phyloP scores from a whole-genome alignment of 1,284 basidiomycete genomes.

The Marasmius oreades region DNA sequence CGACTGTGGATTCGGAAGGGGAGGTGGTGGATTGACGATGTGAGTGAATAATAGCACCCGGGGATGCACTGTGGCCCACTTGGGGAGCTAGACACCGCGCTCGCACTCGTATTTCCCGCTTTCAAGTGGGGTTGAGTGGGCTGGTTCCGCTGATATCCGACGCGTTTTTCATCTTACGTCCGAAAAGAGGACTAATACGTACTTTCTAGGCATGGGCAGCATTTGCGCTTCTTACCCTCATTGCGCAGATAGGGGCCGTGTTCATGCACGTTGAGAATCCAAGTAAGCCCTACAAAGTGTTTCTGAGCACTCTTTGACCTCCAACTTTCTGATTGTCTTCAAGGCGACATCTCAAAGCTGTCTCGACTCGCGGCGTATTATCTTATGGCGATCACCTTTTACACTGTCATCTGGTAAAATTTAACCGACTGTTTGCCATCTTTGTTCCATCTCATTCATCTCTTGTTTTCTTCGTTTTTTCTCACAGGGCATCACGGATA shows the following conservation, averaged over 20 bases:
- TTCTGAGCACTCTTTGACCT: conserved; percentile 1
- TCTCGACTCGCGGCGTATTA: conserved; percentile 37
- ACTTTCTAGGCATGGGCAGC: conserved; percentile 22
- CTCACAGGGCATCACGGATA: background rate
- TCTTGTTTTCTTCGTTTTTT: background rate
- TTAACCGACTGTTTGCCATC: background rate
- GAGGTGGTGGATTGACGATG: conserved; percentile 37
- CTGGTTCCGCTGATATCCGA: background rate
- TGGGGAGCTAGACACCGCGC: too few species aligned
- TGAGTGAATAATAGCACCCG: conserved; percentile 19
- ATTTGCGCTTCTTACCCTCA: conserved; percentile 19
- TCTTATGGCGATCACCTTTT: conserved; percentile 40
- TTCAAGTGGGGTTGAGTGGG: conserved; percentile 3
- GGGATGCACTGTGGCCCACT: too few species aligned
- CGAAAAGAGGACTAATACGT: background rate
- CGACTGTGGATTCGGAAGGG: conserved; percentile 32
- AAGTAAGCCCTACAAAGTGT: conserved; percentile 7
- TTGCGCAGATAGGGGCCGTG: conserved; percentile 27
- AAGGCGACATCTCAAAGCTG: conserved; percentile 15
- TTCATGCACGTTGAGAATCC: conserved; percentile 31
- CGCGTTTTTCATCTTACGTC: background rate
- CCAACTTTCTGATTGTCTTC: conserved; percentile 12
- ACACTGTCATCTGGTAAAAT: conserved; percentile 39
- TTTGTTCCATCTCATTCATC: background rate
- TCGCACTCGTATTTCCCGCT: background rate